Percentiles rank a stretch among this genome's conserved stretches.
Conservation (phyloP, 2,329 filamentous ascomycete species). For the Venturiaceae sp. region DNA sequence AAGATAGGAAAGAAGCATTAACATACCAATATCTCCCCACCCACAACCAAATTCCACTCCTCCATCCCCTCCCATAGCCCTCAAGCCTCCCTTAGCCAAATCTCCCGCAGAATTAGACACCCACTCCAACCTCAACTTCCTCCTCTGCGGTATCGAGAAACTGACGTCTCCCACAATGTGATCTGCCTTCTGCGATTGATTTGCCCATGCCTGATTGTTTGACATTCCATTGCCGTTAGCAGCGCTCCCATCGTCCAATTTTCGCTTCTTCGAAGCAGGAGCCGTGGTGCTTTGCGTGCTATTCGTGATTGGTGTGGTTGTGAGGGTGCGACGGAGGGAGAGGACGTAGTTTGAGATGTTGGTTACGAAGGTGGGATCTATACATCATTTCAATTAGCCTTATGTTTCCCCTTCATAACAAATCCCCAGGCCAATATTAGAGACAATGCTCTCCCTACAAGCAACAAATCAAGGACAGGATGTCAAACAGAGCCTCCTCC, state of each 20-base stretch:
- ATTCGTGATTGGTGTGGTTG: constrained; percentile 14
- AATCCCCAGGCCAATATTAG: too few relatives aligned
- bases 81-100: constrained; percentile 28
- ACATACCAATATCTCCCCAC: constrained; percentile 37
- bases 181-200: background rate
- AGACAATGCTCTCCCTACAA: too few relatives aligned
- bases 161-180: constrained; percentile 36
- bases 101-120: constrained; percentile 25
- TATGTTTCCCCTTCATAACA: too few relatives aligned
- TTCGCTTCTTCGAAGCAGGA: constrained; percentile 24
- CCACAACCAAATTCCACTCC: constrained; percentile 44
- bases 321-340: background rate
- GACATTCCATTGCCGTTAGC: background rate
- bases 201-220: background rate
- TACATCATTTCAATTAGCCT: background rate
- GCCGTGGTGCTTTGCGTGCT: background rate
- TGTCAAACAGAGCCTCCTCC: too few relatives aligned
- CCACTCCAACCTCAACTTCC: constrained; percentile 54
- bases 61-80: constrained; percentile 38
- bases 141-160: constrained; percentile 52
- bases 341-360: constrained; percentile 1
- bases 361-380: background rate
- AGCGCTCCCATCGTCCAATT: constrained; percentile 14
- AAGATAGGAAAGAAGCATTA: background rate
- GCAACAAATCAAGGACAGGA: too few relatives aligned